Percentiles rank a stretch among this genome's conserved stretches.
Conservation (phyloP, 2,329 filamentous ascomycete species). For the Byssothecium circinans region DNA sequence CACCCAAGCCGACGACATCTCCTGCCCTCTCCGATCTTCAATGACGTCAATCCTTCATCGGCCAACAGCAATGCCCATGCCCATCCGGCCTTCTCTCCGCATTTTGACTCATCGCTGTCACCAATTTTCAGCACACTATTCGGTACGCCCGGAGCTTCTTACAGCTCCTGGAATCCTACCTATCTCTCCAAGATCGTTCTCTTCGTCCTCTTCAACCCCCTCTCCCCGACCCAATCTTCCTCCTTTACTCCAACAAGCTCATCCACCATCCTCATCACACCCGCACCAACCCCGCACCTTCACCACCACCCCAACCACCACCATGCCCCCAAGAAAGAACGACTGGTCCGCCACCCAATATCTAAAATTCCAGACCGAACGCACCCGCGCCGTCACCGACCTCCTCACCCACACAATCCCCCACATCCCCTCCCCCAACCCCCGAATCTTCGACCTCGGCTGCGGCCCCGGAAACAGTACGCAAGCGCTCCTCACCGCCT, state of each 20-base stretch:
- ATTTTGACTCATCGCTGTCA: background rate
- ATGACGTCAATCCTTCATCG: background rate
- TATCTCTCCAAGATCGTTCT: background rate
- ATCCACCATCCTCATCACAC: background rate
- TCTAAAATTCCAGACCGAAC: conserved; percentile 57
- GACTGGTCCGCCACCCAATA: conserved; percentile 63
- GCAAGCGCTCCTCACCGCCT: conserved; percentile 50
- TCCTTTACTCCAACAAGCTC: background rate
- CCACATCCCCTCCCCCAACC: conserved; percentile 28
- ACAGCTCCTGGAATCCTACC: background rate
- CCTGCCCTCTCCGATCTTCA: too few species aligned
- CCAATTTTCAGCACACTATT: background rate
- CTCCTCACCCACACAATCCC: conserved; percentile 54
- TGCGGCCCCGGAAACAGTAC: conserved; percentile 65
- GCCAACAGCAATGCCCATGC: background rate
- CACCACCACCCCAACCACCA: conserved; percentile 1
- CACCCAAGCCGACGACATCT: background rate
- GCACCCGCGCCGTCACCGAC: conserved; percentile 57
- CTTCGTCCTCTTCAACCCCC: background rate
- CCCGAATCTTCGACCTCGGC: conserved; percentile 59
- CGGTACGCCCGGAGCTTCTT: background rate
- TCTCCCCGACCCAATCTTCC: background rate
- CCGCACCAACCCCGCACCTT: background rate
- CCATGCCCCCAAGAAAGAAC: conserved; percentile 13
- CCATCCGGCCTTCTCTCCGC: background rate